Base-by-base conservation (phyloP, 345 rosid genomes). In the Fremontodendron californicum region DNA sequence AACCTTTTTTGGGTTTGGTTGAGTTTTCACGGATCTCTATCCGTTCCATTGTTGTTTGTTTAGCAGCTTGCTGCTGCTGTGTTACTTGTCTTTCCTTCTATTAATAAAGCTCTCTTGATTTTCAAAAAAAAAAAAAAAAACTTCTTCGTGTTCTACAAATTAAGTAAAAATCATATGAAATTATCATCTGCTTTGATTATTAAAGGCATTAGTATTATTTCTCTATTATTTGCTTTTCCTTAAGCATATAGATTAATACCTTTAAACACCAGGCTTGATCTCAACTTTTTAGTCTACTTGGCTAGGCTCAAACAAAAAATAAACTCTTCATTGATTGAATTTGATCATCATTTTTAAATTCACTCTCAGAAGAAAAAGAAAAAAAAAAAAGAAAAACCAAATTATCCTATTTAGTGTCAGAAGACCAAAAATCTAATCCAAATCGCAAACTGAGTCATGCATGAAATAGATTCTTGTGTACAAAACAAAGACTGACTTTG, bases 381-480 rank as follows among this genome's bases (percentile, higher is more conserved):
- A 19, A 52, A 45, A 10, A 9, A n/a, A 19, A 52, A 45, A 10
- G 49, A 45, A 45, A 10, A 45, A 45, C 49, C 49, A 45, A 10
- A 15, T 45, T 45, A 45, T 9, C 49, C 11, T 9, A 45, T 11
- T 11, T 33, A 3, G 35, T 33, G 35, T 33, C 3, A 33, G 35
- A 33, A 33, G 35, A 33, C 35, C 35, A 33, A 33, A 33, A 33
- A n/a, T n/a, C n/a, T n/a, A n/a, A n/a, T n/a, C 3, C 35, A 33
- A 33, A 33, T 33, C 1, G 2, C 35, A 33, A 33, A 33, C 35
- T 33, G 35, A 33, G 3, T 33, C 35, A 33, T 33, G 35, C 35
- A 33, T 33, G 35, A 33, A 33, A 33, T 33, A 33, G 35, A 94
- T 58, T 57, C 15, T 57, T 23, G 18, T 25, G 7, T 23, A 12